Evolutionary conservation across 2,329 filamentous ascomycete genomes (phyloP).

Genomic region (Helminthosporium solani): DNA sequence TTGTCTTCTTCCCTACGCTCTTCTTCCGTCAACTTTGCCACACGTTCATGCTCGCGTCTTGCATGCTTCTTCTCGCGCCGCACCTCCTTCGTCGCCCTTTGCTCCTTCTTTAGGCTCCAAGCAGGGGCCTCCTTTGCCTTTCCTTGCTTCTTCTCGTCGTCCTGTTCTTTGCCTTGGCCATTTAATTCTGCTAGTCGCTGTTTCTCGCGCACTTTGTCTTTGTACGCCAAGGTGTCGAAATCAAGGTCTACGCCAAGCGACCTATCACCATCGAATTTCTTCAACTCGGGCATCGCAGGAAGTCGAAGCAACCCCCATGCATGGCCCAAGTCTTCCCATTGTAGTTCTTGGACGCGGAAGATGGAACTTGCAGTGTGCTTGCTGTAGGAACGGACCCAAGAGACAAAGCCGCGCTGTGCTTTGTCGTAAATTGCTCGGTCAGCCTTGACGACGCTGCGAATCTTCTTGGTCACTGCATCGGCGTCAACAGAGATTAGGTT

Average conservation of each 20-base stretch:
- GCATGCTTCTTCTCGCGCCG: conserved; percentile 37
- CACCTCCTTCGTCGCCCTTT: conserved; percentile 32
- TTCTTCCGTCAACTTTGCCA: conserved; percentile 27
- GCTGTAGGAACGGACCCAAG: conserved; percentile 87
- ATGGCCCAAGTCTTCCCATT: conserved; percentile 78
- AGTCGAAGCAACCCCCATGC: conserved; percentile 85
- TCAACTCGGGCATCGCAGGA: conserved; percentile 87
- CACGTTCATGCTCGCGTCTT: conserved; percentile 25
- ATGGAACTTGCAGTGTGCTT: conserved; percentile 91
- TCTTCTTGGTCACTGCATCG: conserved; percentile 55
- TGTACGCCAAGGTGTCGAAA: conserved; percentile 45
- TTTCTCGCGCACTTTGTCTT: conserved; percentile 48
- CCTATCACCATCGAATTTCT: conserved; percentile 49
- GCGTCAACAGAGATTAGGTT: conserved; percentile 63
- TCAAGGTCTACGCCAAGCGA: conserved; percentile 44
- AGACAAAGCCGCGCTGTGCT: conserved; percentile 87
- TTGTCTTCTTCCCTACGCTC: conserved; percentile 28
- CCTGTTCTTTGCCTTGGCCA: conserved; percentile 27
- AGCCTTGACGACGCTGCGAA: conserved; percentile 60
- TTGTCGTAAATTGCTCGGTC: conserved; percentile 79
- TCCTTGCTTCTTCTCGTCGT: conserved; percentile 21
- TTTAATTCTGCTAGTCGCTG: conserved; percentile 42
- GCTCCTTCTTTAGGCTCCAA: conserved; percentile 42
- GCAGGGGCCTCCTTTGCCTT: conserved; percentile 31
- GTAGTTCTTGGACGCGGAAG: conserved; percentile 76